Evolutionary conservation across 78 protist species (phyloP).

Genomic region (Anaeramoeba flamelloides): DNA sequence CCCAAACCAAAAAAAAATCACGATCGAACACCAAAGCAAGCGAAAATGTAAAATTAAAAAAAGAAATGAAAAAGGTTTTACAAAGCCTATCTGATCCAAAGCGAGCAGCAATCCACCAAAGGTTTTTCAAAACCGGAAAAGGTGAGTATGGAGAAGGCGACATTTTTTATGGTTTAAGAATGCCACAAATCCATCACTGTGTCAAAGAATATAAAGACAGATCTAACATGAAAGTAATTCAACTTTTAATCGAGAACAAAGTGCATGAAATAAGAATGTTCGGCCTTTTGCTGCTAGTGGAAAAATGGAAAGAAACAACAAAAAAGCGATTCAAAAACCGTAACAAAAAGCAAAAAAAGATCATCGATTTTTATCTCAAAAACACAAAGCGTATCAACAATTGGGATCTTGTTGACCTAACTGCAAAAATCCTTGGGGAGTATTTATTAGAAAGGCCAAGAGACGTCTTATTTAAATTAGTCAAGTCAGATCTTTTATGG

Average conservation of each 20-base stretch:
- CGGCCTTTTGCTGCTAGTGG: neutral
- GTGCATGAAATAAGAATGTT: neutral
- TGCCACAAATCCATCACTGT: neutral
- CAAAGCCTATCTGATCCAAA: neutral
- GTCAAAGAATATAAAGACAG: neutral
- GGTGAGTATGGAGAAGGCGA: conserved; percentile 26
- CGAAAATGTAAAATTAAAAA: no score
- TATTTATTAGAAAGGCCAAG: neutral
- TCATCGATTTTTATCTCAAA: neutral
- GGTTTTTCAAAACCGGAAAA: neutral
- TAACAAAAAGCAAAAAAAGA: no score
- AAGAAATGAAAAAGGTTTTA: neutral
- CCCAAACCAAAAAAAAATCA: no score
- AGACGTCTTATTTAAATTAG: neutral
- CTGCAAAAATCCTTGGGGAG: conserved; percentile 10
- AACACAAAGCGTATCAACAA: conserved; percentile 8
- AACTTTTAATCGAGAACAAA: neutral
- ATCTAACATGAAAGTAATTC: neutral
- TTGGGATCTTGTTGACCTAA: conserved; percentile 21
- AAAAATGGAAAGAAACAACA: neutral
- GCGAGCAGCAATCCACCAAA: neutral
- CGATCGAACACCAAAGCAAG: no score
- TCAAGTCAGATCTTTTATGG: neutral
- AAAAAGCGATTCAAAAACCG: neutral
- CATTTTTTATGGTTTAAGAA: conserved; percentile 3